Evolutionary conservation across 768 basidiomycete genomes (phyloP).

Genomic region (Pholiota conissans): DNA sequence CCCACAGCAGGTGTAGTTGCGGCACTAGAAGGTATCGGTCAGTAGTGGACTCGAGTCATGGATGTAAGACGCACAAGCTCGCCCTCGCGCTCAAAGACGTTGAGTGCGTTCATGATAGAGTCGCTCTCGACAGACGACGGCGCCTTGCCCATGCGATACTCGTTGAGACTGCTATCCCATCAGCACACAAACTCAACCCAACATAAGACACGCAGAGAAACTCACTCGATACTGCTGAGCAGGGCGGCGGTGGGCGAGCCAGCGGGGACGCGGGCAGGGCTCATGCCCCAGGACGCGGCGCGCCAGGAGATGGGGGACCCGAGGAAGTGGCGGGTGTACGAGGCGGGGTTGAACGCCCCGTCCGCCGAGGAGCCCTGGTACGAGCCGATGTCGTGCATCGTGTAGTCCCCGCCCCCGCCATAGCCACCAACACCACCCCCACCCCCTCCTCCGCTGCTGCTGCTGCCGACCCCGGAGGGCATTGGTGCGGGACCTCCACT

Average conservation of each 20-base stretch:
- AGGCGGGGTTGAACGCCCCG: slow-evolving; percentile 62
- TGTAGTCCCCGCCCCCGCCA: too few species aligned
- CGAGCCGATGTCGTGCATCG: slow-evolving; percentile 50
- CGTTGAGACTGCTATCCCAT: slow-evolving; percentile 24
- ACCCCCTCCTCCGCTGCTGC: too few species aligned
- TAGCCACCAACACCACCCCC: too few species aligned
- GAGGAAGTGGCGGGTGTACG: slow-evolving; percentile 67
- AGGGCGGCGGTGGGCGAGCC: slow-evolving; percentile 65
- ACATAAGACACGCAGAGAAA: slow-evolving; percentile 13
- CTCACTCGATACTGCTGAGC: slow-evolving; percentile 67
- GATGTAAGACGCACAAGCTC: slow-evolving; percentile 57
- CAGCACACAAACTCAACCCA: neutral
- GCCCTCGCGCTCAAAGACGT: slow-evolving; percentile 66
- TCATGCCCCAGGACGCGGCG: slow-evolving; percentile 57
- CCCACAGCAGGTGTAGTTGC: slow-evolving; percentile 91
- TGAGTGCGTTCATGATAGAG: slow-evolving; percentile 65
- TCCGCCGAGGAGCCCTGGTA: slow-evolving; percentile 42
- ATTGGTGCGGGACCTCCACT: too few species aligned
- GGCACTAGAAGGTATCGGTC: slow-evolving; percentile 46
- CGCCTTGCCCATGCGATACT: slow-evolving; percentile 34
- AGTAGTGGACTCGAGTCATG: neutral
- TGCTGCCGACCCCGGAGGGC: too few species aligned
- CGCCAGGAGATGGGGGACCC: slow-evolving; percentile 77
- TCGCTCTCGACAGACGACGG: slow-evolving; percentile 62
- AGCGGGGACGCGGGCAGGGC: slow-evolving; percentile 55